Evolutionary conservation across 2,329 filamentous ascomycete species (phyloP).

Genomic region (Colletotrichum echinochloae): DNA sequence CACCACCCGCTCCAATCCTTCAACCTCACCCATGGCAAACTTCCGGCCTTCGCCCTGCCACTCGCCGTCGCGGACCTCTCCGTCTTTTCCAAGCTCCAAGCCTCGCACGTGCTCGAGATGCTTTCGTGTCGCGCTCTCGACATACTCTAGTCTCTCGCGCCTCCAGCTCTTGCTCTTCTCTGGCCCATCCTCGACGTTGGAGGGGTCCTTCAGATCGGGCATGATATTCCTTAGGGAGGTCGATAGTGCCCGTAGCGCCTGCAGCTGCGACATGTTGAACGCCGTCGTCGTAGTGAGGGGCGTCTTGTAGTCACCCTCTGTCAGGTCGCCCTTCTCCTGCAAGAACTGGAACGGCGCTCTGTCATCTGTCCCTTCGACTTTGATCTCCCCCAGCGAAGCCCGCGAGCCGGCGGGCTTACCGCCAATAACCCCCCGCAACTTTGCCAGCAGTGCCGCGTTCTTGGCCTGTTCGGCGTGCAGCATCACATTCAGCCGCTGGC

Average conservation of each 20-base stretch:
- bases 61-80: constrained; percentile 74
- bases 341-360: constrained; percentile 67
- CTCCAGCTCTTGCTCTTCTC: constrained; percentile 67
- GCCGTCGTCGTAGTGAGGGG: constrained; percentile 78
- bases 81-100: constrained; percentile 71
- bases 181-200: constrained; percentile 46
- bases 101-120: constrained; percentile 80
- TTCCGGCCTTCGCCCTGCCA: constrained; percentile 68
- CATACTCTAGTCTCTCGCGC: constrained; percentile 81
- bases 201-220: constrained; percentile 65
- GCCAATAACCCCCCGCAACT: constrained; percentile 65
- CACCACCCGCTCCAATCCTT: constrained; percentile 66
- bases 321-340: constrained; percentile 63
- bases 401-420: constrained; percentile 44
- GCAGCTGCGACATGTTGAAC: constrained; percentile 87
- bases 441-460: constrained; percentile 77
- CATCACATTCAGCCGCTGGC: constrained; percentile 77
- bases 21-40: constrained; percentile 65
- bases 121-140: constrained; percentile 81
- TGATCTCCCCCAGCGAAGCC: constrained; percentile 42
- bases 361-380: constrained; percentile 43
- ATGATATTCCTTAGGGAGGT: constrained; percentile 71
- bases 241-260: constrained; percentile 77
- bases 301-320: constrained; percentile 62
- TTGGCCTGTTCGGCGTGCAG: constrained; percentile 76